Percentiles rank a stretch among this genome's conserved stretches.
Conservation (phyloP, 2,329 filamentous ascomycete genomes). For the Xylariales sp. region DNA sequence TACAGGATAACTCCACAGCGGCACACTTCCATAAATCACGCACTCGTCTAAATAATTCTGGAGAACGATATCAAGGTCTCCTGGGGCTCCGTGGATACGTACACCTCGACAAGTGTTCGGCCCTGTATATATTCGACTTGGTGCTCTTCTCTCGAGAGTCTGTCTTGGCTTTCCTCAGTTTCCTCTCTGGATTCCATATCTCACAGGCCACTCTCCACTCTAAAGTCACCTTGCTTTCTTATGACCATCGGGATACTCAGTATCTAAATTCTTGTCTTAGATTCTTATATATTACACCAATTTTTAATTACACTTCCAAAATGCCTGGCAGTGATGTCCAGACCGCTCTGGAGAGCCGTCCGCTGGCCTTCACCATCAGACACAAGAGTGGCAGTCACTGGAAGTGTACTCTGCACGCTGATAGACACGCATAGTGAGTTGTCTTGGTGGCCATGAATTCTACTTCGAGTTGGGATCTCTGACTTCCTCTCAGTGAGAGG, state of each 20-base stretch:
- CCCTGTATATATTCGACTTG: slow-evolving; percentile 1
- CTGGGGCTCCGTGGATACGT: slow-evolving; percentile 2
- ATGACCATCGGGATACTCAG: no score
- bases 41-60: slow-evolving; percentile 6
- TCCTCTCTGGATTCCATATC: not conserved
- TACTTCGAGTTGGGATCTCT: not conserved
- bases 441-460: not conserved
- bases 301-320: no score
- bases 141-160: not conserved
- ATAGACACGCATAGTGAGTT: slow-evolving; percentile 28
- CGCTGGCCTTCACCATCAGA: slow-evolving; percentile 26
- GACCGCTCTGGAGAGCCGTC: slow-evolving; percentile 22
- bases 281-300: no score
- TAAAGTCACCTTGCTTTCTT: no score
- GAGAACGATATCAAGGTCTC: slow-evolving; percentile 1
- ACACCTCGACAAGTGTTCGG: not conserved
- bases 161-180: not conserved
- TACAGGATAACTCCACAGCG: slow-evolving; percentile 5
- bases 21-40: slow-evolving; percentile 7
- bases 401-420: slow-evolving; percentile 26
- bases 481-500: slow-evolving; percentile 9
- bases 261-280: no score
- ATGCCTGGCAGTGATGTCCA: slow-evolving; percentile 26
- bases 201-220: not conserved
- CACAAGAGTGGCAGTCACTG: slow-evolving; percentile 24